Base-by-base conservation (phyloP, 768 basidiomycete genomes). In the Calvatia gigantea region DNA sequence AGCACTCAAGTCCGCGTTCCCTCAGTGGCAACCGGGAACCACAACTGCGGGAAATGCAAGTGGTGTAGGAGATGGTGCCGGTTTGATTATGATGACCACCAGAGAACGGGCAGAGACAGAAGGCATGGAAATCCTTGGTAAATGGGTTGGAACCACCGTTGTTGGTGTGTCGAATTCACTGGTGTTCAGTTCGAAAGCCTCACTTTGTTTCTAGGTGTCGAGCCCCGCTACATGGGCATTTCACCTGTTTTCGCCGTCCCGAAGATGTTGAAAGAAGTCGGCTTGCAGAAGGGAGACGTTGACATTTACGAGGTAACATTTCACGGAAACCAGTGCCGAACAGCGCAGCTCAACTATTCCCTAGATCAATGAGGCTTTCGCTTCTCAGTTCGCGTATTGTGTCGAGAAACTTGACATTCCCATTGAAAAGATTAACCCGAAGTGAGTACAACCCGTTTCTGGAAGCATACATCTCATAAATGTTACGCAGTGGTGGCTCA, bases 1-100 rank as follows among this genome's bases (percentile, higher is more conserved):
- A 17, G 81, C 80, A 58, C 75, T 98, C 61, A 96, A 95, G 67
- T 86, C 95, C 4, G 94, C 83, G 2, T 99, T 98, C 69, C 85
- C 87, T 7, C 76, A 86, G 21, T 91, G 91, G 87, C 89, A 85
- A 17, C 70, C 78, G 28, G 68, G 78, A 3, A 77, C 82, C 2
- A 90, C 87, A 0, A 92, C 91, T 1, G 91, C 89, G 19, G 91
- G 91, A 5, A 94, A 94, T 65, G 87, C 91, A 0, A 91, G 90
- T 58, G 90, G 90, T 8, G 76, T 98, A 14, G 94, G 95, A 1
- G 96, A 99, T 65, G 96, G 97, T 35, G 96, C 93, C 12, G 94
- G 90, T 1, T 67, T 94, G 11, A 85, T 87, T 53, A 79, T 97
- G 44, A 70, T 97, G 59, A 91, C 90, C 2, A 86, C 90, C n/a